Evolutionary conservation across 305 asterid genomes (phyloP).

Genomic region (Fraxinus xanthoxyloides): DNA sequence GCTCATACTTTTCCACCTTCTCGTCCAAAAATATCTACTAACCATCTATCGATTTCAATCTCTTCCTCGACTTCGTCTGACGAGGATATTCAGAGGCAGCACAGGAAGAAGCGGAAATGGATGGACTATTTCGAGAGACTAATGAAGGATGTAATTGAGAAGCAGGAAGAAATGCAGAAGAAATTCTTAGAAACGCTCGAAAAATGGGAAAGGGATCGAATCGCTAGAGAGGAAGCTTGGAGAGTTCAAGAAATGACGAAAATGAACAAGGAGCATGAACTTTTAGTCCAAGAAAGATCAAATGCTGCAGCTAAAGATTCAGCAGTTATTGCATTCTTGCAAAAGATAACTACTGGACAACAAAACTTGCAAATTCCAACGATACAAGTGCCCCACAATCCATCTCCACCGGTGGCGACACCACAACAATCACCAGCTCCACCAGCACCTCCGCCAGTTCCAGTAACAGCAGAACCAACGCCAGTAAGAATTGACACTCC

Average conservation of each 20-base stretch:
- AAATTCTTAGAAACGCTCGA: conserved; percentile 53
- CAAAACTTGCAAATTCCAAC: conserved; percentile 37
- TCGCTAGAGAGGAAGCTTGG: conserved; percentile 64
- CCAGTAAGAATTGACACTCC: conserved; percentile 21
- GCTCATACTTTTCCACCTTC: conserved; percentile 1
- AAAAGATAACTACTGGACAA: conserved; percentile 48
- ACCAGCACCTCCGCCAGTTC: conserved; percentile 7
- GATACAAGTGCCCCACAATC: conserved; percentile 4
- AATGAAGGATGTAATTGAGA: conserved; percentile 43
- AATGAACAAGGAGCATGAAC: conserved; percentile 69
- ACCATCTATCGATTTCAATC: background rate
- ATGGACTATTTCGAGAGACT: conserved; percentile 63
- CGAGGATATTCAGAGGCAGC: background rate
- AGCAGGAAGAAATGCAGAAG: conserved; percentile 66
- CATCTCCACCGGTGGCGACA: conserved; percentile 19
- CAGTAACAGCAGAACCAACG: conserved; percentile 6
- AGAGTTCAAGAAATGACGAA: conserved; percentile 53
- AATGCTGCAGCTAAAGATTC: conserved; percentile 58
- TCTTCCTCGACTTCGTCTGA: background rate
- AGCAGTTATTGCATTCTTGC: conserved; percentile 61
- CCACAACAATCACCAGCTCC: conserved; percentile 14
- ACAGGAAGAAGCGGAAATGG: conserved; percentile 69
- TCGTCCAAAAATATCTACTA: conserved; percentile 11
- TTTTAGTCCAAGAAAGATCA: conserved; percentile 73
- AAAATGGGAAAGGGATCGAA: conserved; percentile 52